Base-by-base conservation (phyloP, 2,329 filamentous ascomycete genomes). In the Botryotinia calthae region DNA sequence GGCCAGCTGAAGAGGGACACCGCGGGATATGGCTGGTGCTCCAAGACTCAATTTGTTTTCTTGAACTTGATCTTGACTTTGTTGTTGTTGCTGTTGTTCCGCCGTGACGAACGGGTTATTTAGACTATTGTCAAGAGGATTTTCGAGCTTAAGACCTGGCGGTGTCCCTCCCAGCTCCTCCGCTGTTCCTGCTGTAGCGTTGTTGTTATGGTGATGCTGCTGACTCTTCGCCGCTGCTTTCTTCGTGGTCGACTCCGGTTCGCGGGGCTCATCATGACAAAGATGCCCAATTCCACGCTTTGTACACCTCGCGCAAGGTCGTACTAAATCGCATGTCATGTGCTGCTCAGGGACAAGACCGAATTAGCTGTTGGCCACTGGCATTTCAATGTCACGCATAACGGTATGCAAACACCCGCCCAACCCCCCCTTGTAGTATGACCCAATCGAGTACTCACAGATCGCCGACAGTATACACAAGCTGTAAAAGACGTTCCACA, bases 231-330 rank as follows among this genome's bases (percentile, higher is more conserved):
- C 61, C 22, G 20, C 70, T 78, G 88, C 84, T 83, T 95, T 95
- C 84, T 96, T 97, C 74, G 80, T 79, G 77, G 80, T 76, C 72
- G 91, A 83, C 75, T 90, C 89, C 77, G 90, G 86, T 80, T 99
- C 95, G 82, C 95, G 91, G 78, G 95, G 95, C 84, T 98, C 96
- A 84, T 99, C 96, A 85, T 98, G 96, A 84, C 96, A 99, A 77
- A 99, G 88, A 84, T 99, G 96, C 79, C 95, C 96, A 82, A 99
- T 99, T 84, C 97, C 97, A 81, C 96, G 91, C 85, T 98, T 99
- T 84, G 98, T 93, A 86, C 96, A 99, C 84, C 96, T 90, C 80
- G 94, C 95, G 88, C 96, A 99, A 73, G 70, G 77, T 77, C 90
- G 86, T 92, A 94, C 92, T 85, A 93, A 90, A 87, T 95, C 93